Evolutionary conservation across 2,329 filamentous ascomycete species (phyloP).

Genomic region (Fusarium sp.): DNA sequence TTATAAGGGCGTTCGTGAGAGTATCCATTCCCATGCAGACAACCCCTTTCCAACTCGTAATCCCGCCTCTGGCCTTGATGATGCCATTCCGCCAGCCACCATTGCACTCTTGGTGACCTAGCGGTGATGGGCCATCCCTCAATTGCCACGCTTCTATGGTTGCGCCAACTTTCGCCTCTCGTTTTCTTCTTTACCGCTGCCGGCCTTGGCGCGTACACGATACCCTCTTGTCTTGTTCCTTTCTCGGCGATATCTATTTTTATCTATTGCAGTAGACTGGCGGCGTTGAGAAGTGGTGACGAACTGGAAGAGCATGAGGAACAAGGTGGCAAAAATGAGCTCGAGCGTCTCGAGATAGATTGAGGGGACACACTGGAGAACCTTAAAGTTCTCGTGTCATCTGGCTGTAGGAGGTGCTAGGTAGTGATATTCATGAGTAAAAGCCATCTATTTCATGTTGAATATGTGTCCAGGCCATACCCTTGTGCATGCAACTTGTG

Average conservation of each 20-base stretch:
- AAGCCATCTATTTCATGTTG: conserved; percentile 1
- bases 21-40: conserved; percentile 6
- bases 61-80: conserved; percentile 17
- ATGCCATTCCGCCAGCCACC: conserved; percentile 19
- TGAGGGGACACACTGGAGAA: not conserved
- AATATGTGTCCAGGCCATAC: not conserved
- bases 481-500: not conserved
- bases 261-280: conserved; percentile 10
- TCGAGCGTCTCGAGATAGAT: conserved; percentile 3
- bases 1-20: conserved; percentile 42
- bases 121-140: not conserved
- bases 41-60: conserved; percentile 28
- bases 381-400: conserved; percentile 2
- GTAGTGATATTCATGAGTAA: conserved; percentile 23
- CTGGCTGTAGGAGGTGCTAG: conserved; percentile 24
- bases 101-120: conserved; percentile 38
- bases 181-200: not conserved
- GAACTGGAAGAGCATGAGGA: conserved; percentile 7
- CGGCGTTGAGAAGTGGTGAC: conserved; percentile 1
- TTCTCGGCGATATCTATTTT: conserved; percentile 5
- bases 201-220: conserved; percentile 23
- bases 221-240: conserved; percentile 22
- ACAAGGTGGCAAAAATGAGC: conserved; percentile 2
- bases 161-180: conserved; percentile 4
- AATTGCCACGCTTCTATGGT: not conserved